Base-by-base conservation (phyloP, 2,329 filamentous ascomycete species). In the Raffaelea albimanens region DNA sequence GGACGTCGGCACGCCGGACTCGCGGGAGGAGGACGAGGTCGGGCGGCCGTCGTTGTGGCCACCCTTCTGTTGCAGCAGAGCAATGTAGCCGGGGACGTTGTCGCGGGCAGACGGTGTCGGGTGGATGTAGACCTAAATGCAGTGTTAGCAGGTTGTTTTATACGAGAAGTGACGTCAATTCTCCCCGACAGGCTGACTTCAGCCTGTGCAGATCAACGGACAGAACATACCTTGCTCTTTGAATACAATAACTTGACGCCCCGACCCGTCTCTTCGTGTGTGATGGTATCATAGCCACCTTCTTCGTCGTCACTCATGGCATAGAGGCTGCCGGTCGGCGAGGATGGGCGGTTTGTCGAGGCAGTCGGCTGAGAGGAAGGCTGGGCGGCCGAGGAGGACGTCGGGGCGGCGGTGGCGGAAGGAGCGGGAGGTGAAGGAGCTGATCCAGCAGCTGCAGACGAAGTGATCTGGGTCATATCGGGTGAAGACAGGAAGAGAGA, bases 221-320 rank as follows among this genome's bases (percentile, higher is more conserved):
- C 13, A n/a, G 5, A 43, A 60, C 71, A 42, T 58, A 87, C 86
- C 76, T 97, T 98, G 83, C 89, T 96, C 70, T 98, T 98, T 19
- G 89, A 91, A 59, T 85, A 96, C 14, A 98, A 73, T 29, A 98
- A 72, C 68, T 97, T 98, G 41, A 98, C 93, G 2, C 91, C 93
- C 55, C 80, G 80, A 1, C 86, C 85, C 2, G 80, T 81, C 55
- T 78, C 79, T 4, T 80, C 78, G 60, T 94, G 87, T 4, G 87
- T 85, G 59, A 98, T 88, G 18, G 89, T 97, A 63, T 94, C 87
- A 69, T 98, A 98, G 40, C 87, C 93, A 56, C 85, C 86, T 67
- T 97, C 93, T 54, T 95, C 90, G 60, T 95, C 89, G 70, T 98
- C 94, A 65, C 87, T 95, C 74, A 97, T 74, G 60, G 91, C 91